Evolutionary conservation across 2,329 filamentous ascomycete species (phyloP), one percentile per base, ranked within the genome.

Genomic region (Dryadomyces sulphureus): DNA sequence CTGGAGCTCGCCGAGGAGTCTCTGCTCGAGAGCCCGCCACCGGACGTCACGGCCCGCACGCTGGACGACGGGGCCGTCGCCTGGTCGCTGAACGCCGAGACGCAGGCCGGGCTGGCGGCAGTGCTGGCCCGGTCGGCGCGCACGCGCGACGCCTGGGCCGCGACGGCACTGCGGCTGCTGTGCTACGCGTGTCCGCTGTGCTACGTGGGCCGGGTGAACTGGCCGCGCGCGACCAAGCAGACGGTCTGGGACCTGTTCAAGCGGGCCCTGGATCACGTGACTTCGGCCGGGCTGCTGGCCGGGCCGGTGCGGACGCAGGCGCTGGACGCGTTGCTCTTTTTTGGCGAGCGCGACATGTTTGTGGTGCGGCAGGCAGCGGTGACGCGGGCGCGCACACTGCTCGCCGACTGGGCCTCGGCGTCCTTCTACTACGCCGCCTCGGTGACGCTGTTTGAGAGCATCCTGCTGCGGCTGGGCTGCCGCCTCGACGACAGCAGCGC

Each of bases 381-480:
- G 7, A 48, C 55, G 27, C 49, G 52, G 5, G 57, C 60, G 3
- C 55, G 51, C 5, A 27, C 42, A 0, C 34, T 62, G 38, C 38
- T 39, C n/a, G 6, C 5, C n/a, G n/a, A 38, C 0, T 17, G 61
- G 0, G 52, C 50, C 12, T 58, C 54, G 17, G 52, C 56, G 0
- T 48, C 60, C 0, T 62, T 56, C 8, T 58, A 61, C 27, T 55
- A 55, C 8, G 58, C 61, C 20, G 59, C 59, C 0, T 59, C 59
- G 0, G 53, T 61, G 0, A 52, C 54, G 0, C 52, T 62, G 0
- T 62, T 61, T 4, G 56, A 60, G 7, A 62, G 60, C 34, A 60
- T 60, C 2, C 46, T 62, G 0, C 52, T 49, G 6, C 56, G 60
- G 0, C 40, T 59, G 1, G 56, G 59, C 0, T 56, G 57, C 0